phyloP scores from a whole-genome alignment of 495 filamentous ascomycete species.

The Trichoderma reesei region DNA sequence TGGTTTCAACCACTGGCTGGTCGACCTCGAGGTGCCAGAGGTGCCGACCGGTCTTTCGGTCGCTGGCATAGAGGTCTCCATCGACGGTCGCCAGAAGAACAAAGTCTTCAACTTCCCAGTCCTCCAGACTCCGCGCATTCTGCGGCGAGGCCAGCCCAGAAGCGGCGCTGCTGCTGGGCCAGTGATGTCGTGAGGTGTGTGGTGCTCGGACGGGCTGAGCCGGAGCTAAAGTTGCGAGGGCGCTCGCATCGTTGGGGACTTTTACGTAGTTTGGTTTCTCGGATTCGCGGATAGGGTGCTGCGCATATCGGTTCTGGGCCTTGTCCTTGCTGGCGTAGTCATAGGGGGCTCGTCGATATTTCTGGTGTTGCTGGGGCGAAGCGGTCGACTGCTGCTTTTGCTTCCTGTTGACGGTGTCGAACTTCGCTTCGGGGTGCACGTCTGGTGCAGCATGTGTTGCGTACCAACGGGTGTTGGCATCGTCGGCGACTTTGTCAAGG shows the following conservation, averaged over 20 bases:
- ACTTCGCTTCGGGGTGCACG: conserved; percentile 17
- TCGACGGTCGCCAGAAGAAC: conserved; percentile 99
- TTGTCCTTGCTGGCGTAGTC: conserved; percentile 15
- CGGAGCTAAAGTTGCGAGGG: conserved; percentile 90
- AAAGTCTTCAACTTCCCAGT: conserved; percentile 99
- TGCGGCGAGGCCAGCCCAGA: conserved; percentile 67
- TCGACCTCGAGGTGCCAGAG: conserved; percentile 78
- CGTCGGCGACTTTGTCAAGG: background rate
- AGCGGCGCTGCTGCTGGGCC: conserved; percentile 35
- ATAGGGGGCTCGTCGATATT: background rate
- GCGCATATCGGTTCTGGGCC: conserved; percentile 17
- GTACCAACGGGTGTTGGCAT: conserved; percentile 17
- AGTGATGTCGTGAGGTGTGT: conserved; percentile 49
- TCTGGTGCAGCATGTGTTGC: conserved; percentile 16
- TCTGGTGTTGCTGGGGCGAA: background rate
- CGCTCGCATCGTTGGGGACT: conserved; percentile 72
- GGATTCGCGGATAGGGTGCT: conserved; percentile 18
- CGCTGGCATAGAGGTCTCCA: conserved; percentile 86
- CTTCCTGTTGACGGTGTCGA: conserved; percentile 17
- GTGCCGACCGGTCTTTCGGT: conserved; percentile 71
- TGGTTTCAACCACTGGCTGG: conserved; percentile 81
- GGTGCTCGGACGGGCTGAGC: conserved; percentile 78
- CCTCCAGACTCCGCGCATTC: conserved; percentile 91
- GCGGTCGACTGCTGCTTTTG: conserved; percentile 14
- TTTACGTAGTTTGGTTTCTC: conserved; percentile 30